Base-by-base conservation (phyloP, 108 stramenopile genomes). In the Nannochloropsis granulata region DNA sequence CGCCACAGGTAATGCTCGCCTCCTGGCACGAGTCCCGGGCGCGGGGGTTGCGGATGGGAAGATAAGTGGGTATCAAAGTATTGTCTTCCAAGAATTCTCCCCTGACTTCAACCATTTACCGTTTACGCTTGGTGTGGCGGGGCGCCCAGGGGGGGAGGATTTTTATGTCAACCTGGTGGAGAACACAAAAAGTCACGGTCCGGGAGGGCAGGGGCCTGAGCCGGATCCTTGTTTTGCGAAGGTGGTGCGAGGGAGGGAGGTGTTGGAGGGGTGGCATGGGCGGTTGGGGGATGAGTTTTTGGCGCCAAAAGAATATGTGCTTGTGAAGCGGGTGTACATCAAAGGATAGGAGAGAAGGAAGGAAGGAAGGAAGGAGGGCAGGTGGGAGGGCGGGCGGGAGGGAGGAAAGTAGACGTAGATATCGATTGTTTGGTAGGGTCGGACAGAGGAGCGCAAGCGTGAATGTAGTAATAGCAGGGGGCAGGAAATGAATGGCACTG, bases 111-210 rank as follows among this genome's bases (percentile, higher is more conserved):
- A 71, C 56, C 56, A 71, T n/a, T 71, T 71, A n/a, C 56, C 56
- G 16, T 71, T 71, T 71, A 71, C 56, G n/a, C 56, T 71, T 5
- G 56, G 56, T n/a, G 56, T 93, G 82, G 92, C 94, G 0, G 94
- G 94, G 5, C 86, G 95, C 56, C 96, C 96, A 12, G 93, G 94
- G 34, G 97, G 97, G 25, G 94, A 95, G 0, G 94, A 94, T 78
- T 95, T 94, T 85, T 97, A 94, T 84, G 94, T 97, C 84, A 94
- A 93, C 85, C 94, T 91, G 84, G 84, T 93, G 1, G 93, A 97
- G 84, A 97, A 97, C 83, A 90, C 90, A 8, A 25, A 84, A 23
- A 91, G 89, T n/a, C 95, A 95, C 84, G 97, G 97, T 13, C 94
- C 95, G 8, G 94, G 93, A 43, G 94, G 93, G 16, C 94, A 95